These are phyloP conservation scores for Orbilia ellipsospora DNA, from an alignment of 2,329 filamentous ascomycete species.

Conservation along the genomic window DNA sequence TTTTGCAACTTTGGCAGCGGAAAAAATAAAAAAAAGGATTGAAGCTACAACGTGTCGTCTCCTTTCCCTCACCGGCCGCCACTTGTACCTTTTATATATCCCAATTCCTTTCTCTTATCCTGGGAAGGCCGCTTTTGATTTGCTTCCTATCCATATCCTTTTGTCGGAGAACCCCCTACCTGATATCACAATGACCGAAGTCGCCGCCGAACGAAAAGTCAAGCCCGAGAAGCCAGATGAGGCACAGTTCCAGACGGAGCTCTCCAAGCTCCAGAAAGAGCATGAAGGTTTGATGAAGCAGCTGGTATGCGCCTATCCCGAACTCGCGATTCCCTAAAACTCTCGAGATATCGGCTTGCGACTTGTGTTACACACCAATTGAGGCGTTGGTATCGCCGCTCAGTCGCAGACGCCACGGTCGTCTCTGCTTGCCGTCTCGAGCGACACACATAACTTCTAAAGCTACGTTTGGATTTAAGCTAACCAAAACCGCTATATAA, in stretches of 20 bases:
- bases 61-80: slow-evolving; percentile 27
- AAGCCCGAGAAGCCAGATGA: slow-evolving; percentile 90
- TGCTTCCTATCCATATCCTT: slow-evolving; percentile 37
- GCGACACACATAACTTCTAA: background rate
- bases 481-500: too few relatives aligned
- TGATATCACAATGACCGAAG: slow-evolving; percentile 62
- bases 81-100: slow-evolving; percentile 16
- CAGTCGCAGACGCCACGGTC: slow-evolving; percentile 17
- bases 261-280: slow-evolving; percentile 86
- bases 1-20: background rate
- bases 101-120: slow-evolving; percentile 2
- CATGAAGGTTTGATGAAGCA: slow-evolving; percentile 80
- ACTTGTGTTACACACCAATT: background rate
- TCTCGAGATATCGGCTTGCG: background rate
- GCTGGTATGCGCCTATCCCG: slow-evolving; percentile 66
- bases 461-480: background rate
- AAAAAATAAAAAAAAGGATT: slow-evolving; percentile 26
- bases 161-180: slow-evolving; percentile 50
- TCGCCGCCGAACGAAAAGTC: slow-evolving; percentile 61
- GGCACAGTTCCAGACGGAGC: slow-evolving; percentile 80
- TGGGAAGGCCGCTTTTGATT: background rate
- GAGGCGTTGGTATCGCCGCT: background rate
- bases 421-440: slow-evolving; percentile 15
- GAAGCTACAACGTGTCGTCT: slow-evolving; percentile 54
- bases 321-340: background rate